These are phyloP conservation scores for Tubosaeta brunneosetosa DNA, from an alignment of 768 basidiomycete species.

Conservation along the genomic window DNA sequence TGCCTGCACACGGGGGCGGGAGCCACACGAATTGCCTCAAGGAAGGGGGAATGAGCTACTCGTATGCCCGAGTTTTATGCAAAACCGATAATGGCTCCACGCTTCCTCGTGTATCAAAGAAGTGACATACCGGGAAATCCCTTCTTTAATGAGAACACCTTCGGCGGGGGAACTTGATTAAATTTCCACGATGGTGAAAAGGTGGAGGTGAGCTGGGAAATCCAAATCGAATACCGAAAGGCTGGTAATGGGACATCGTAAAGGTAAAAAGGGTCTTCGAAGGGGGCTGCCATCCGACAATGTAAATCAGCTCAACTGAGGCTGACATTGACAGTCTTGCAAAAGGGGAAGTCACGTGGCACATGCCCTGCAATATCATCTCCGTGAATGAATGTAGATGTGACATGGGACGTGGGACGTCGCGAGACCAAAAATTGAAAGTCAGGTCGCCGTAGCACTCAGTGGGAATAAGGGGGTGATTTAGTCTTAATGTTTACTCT, in stretches of 20 bases:
- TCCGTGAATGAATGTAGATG: constrained; percentile 15
- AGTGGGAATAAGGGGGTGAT: constrained; percentile 22
- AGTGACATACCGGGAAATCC: constrained; percentile 19
- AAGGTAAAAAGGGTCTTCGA: neutral
- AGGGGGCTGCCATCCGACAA: neutral
- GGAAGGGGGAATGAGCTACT: constrained; percentile 3
- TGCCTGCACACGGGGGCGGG: constrained; percentile 20
- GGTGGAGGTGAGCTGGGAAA: neutral
- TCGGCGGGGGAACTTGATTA: neutral
- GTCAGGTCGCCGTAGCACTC: constrained; percentile 5
- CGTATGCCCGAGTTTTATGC: constrained; percentile 21
- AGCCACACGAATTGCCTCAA: constrained; percentile 8
- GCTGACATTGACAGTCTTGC: neutral
- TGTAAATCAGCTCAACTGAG: neutral
- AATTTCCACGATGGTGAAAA: constrained; percentile 2
- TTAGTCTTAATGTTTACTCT: constrained; percentile 9
- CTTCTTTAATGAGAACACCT: constrained; percentile 18
- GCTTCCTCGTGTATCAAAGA: constrained; percentile 24
- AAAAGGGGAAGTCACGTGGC: neutral
- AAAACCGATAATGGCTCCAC: constrained; percentile 9
- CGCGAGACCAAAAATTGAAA: constrained; percentile 1
- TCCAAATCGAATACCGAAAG: neutral
- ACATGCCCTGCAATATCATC: constrained; percentile 18
- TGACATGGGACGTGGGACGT: neutral
- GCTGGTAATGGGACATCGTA: neutral